Base-by-base conservation (phyloP, 192 early-diverging fungal genomes). In the Glomus cerebriforme region DNA sequence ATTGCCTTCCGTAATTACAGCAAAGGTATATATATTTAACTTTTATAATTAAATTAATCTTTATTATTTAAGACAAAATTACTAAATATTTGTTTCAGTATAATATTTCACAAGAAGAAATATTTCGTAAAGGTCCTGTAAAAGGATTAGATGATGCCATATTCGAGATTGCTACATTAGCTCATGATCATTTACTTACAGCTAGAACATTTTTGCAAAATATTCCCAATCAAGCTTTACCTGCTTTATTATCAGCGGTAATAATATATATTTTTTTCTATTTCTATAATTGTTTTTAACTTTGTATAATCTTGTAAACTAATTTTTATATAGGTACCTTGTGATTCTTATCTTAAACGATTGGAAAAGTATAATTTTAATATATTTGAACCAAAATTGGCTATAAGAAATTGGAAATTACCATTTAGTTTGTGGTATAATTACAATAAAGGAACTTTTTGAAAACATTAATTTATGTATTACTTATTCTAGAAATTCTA, bases 151-250 rank as follows among this genome's bases (percentile, higher is more conserved):
- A 90, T 35, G 95, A 96, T 73, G 93, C 91, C 2, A 89, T 96
- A 8, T 93, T 96, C 80, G 95, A 97, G 29, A 86, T 98, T 73
- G 96, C 97, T 0, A 95, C 95, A 6, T 84, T 86, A 58, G 96
- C 91, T 68, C 91, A 91, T 85, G 94, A 90, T 84, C 96, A 92
- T 80, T 83, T 92, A 68, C 84, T 88, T 64, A 94, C 87, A 43
- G 93, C 87, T 39, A 90, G 92, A 79, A 89, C 87, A 73, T 90
- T 90, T 78, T 82, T 86, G 80, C 81, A 76, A 81, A 82, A 85
- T 35, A 82, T 88, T n/a, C 92, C 93, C 1, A 83, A 76, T 66
- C 80, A 83, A 31, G 94, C 91, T 7, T 81, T 92, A 6, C 92
- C 95, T 27, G 95, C 91, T 22, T 82, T 96, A 43, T 82, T 97